Base-by-base conservation (phyloP, 2,329 filamentous ascomycete genomes). In the Pestalotiopsis sp. region DNA sequence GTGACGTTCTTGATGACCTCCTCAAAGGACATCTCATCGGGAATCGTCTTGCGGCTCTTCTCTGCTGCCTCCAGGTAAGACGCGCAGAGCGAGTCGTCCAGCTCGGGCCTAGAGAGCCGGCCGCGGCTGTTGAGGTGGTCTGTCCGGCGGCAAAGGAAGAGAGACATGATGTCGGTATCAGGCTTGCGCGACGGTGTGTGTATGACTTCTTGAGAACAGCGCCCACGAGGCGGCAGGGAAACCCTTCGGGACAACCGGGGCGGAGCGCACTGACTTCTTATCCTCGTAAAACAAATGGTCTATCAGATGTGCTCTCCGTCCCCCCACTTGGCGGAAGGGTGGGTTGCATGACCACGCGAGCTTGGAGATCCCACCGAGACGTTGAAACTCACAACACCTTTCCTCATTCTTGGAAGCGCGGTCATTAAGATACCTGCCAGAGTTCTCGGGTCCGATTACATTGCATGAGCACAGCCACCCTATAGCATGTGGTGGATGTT, bases 1-100 rank as follows among this genome's bases (percentile, higher is more conserved):
- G 78, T 72, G 56, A 75, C 76, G 58, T 80, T 77, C 71, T 76
- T 75, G 27, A 80, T 70, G 13, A 80, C 73, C 61, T 76, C 73
- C 57, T 79, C 78, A 36, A 80, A 79, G 0, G 73, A 74, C 11
- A 78, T 57, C 36, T 69, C 61, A 2, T 69, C 58, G 1, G 74
- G 76, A 25, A 77, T 73, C 62, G 70, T 71, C 14, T 62, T 71
- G 45, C 71, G 69, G 23, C 69, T 72, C 31, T 66, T 67, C 59
- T 68, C 69, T 23, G 72, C 70, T 39, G 66, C 67, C 41, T 69
- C 68, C 41, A 71, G 67, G 49, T 75, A 75, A 20, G 67, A 70
- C n/a, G 65, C 66, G 59, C 70, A 73, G 25, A 66, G 68, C 41
- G 72, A 69, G 12, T 72, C 69, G 61, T 70, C 70, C 20, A 70